phyloP scores from a whole-genome alignment of 1,284 basidiomycete genomes.

The Rhizopogon hawkerae region DNA sequence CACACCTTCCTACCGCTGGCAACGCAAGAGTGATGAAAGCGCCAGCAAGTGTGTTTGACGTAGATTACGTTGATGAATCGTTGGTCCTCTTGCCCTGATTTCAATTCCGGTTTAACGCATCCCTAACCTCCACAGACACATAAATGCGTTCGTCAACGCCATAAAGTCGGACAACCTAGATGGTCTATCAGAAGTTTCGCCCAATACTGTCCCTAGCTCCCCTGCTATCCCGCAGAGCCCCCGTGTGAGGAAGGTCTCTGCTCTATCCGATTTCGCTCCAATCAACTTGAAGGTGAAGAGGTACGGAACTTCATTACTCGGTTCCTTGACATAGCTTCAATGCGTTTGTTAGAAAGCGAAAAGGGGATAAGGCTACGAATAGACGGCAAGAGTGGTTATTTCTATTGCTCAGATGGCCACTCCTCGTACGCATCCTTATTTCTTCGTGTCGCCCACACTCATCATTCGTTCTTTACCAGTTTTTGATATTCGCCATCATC shows the following conservation, averaged over 20 bases:
- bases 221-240: constrained; percentile 24
- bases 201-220: constrained; percentile 18
- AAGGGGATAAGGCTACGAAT: constrained; percentile 36
- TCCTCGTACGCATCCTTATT: constrained; percentile 54
- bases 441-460: background rate
- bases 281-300: constrained; percentile 74
- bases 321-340: background rate
- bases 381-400: constrained; percentile 73
- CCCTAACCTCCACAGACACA: constrained; percentile 44
- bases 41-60: constrained; percentile 22
- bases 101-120: background rate
- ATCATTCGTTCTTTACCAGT: constrained; percentile 31
- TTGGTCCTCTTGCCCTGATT: constrained; percentile 27
- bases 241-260: constrained; percentile 68
- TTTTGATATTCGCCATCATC: constrained; percentile 81
- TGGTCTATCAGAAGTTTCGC: constrained; percentile 29
- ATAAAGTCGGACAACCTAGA: constrained; percentile 51
- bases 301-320: constrained; percentile 28
- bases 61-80: constrained; percentile 67
- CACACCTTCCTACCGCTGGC: background rate
- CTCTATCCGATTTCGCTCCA: constrained; percentile 89
- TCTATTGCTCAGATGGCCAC: constrained; percentile 79
- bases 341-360: constrained; percentile 36
- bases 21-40: background rate
- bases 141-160: constrained; percentile 63